Evolutionary conservation across 805 yeast genomes (phyloP).

Genomic region (Wickerhamiella lipophila): DNA sequence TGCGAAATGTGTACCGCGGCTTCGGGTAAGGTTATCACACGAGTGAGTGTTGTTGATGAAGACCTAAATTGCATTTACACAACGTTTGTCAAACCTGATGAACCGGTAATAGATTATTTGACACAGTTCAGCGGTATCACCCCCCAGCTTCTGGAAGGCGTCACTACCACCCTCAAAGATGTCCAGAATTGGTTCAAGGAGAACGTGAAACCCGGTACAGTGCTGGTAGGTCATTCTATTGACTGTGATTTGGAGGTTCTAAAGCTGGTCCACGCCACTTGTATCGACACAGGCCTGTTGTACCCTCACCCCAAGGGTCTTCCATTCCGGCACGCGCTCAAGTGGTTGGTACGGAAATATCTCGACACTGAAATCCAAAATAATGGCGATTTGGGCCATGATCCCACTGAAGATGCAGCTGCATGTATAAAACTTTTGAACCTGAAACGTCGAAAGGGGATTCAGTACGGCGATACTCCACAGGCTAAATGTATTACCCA

Average conservation of each 20-base stretch:
- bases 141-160: constrained; percentile 45
- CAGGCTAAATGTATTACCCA: neutral
- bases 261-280: constrained; percentile 53
- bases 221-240: constrained; percentile 78
- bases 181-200: constrained; percentile 46
- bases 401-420: constrained; percentile 72
- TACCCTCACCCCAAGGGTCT: constrained; percentile 50
- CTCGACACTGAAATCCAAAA: constrained; percentile 50
- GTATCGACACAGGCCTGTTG: constrained; percentile 69
- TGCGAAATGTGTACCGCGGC: constrained; percentile 82
- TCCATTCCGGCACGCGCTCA: constrained; percentile 67
- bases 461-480: constrained; percentile 39
- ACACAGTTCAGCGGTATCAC: constrained; percentile 85
- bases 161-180: constrained; percentile 52
- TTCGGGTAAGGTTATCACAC: constrained; percentile 49
- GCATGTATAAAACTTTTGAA: constrained; percentile 71
- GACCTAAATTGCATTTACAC: constrained; percentile 49
- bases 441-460: constrained; percentile 55
- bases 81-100: constrained; percentile 64
- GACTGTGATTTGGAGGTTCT: constrained; percentile 70
- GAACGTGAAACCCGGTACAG: constrained; percentile 43
- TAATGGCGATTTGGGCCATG: constrained; percentile 57
- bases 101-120: constrained; percentile 62
- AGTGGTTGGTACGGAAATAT: constrained; percentile 48
- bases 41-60: constrained; percentile 63